phyloP scores from a whole-genome alignment of 169 alveolate species.

The Neospora caninum region DNA sequence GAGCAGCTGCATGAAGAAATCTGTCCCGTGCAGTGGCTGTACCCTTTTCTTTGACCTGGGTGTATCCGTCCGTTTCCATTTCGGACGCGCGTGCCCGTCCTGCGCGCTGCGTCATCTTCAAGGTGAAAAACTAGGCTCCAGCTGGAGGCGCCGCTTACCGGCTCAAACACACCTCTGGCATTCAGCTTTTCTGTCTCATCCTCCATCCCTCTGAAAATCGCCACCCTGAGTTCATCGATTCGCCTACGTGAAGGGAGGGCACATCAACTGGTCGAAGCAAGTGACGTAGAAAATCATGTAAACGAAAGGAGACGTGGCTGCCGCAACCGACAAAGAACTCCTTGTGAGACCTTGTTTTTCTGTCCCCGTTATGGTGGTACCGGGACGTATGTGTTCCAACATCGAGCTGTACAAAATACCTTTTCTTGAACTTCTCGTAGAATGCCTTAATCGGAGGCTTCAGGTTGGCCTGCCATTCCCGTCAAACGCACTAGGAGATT shows the following conservation, averaged over 20 bases:
- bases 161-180: conserved; percentile 8
- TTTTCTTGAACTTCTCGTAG: conserved; percentile 8
- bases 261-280: background rate
- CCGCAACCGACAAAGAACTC: background rate
- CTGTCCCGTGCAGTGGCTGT: no score
- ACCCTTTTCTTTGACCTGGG: no score
- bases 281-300: background rate
- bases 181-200: background rate
- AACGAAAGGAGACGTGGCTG: background rate
- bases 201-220: background rate
- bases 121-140: no score
- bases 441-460: background rate
- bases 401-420: background rate
- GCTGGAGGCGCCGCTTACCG: background rate
- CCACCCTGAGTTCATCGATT: background rate
- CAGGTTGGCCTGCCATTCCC: background rate
- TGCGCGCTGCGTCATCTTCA: background rate
- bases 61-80: no score
- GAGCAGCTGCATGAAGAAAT: no score
- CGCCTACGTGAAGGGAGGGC: background rate
- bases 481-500: background rate
- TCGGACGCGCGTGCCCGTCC: no score
- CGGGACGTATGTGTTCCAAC: no score
- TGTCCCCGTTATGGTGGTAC: background rate
- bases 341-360: background rate